phyloP scores from a whole-genome alignment of 495 filamentous ascomycete species.

The Rhypophila decipiens region DNA sequence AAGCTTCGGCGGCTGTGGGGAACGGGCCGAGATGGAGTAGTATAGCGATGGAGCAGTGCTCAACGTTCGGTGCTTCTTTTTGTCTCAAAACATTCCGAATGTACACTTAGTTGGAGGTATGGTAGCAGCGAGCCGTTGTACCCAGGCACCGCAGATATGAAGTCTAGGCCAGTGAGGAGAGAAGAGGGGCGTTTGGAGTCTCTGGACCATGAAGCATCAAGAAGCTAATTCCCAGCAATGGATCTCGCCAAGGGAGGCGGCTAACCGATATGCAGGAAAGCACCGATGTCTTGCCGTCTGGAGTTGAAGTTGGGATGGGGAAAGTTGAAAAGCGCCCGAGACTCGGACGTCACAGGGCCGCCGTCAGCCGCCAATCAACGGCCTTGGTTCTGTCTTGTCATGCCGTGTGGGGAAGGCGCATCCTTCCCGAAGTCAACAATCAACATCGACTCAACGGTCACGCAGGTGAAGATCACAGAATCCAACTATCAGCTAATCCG shows the following conservation, averaged over 20 bases:
- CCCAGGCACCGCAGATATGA: too few relatives aligned
- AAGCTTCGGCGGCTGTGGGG: conserved; percentile 2
- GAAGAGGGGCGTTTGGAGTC: too few relatives aligned
- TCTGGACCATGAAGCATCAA: neutral
- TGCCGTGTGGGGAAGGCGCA: neutral
- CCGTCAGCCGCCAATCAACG: neutral
- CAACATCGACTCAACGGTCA: too few relatives aligned
- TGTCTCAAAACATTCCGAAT: too few relatives aligned
- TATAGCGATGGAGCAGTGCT: neutral
- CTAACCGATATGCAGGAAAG: conserved; percentile 12
- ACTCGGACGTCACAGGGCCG: neutral
- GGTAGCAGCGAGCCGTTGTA: too few relatives aligned
- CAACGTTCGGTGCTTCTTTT: conserved; percentile 9
- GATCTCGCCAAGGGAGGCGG: neutral
- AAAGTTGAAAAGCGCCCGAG: neutral
- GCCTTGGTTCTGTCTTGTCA: neutral
- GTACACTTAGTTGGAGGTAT: too few relatives aligned
- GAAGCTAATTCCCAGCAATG: too few relatives aligned
- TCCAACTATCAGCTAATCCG: too few relatives aligned
- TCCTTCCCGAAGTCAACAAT: too few relatives aligned
- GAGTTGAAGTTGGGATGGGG: neutral
- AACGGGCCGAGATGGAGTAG: conserved; percentile 11
- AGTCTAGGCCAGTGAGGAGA: too few relatives aligned
- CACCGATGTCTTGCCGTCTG: conserved; percentile 15
- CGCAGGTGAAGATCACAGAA: too few relatives aligned